Conservation (phyloP, 2,329 filamentous ascomycete genomes). For the Colletotrichum cereale region DNA sequence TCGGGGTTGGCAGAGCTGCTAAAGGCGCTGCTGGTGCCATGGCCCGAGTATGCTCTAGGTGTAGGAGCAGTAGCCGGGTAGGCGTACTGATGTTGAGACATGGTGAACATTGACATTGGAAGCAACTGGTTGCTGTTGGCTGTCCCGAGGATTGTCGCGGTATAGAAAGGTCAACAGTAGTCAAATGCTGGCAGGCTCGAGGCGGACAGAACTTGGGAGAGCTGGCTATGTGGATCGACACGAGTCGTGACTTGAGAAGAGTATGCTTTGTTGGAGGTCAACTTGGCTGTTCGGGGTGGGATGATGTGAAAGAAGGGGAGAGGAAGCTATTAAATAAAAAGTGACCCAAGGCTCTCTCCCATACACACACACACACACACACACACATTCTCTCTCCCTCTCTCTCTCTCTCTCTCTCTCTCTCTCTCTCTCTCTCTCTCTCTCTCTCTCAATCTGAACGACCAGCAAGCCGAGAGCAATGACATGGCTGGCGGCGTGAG, state of each 20-base stretch:
- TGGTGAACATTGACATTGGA: constrained; percentile 55
- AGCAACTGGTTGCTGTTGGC: not conserved
- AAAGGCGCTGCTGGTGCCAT: constrained; percentile 93
- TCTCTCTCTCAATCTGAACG: constrained; percentile 9
- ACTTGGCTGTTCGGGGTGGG: constrained; percentile 16
- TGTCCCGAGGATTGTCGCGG: not conserved
- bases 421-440: no score
- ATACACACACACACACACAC: no score
- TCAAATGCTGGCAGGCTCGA: constrained; percentile 1
- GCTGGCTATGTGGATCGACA: constrained; percentile 2
- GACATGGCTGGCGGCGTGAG: constrained; percentile 33
- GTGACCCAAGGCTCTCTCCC: constrained; percentile 26
- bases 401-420: not conserved
- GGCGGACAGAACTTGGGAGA: constrained; percentile 2
- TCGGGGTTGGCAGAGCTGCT: constrained; percentile 94
- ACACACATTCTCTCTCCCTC: no score
- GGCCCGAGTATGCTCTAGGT: constrained; percentile 76
- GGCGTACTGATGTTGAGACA: constrained; percentile 58
- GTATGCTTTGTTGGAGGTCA: not conserved
- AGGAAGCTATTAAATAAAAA: constrained; percentile 40
- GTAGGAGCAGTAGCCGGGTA: constrained; percentile 54
- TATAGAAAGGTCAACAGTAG: not conserved
- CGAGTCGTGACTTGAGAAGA: not conserved
- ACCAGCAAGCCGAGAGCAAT: constrained; percentile 32
- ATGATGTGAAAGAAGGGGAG: constrained; percentile 9